These are phyloP conservation scores for Xylariaceae sp. DNA, from an alignment of 2,329 filamentous ascomycete genomes.

Conservation along the genomic window DNA sequence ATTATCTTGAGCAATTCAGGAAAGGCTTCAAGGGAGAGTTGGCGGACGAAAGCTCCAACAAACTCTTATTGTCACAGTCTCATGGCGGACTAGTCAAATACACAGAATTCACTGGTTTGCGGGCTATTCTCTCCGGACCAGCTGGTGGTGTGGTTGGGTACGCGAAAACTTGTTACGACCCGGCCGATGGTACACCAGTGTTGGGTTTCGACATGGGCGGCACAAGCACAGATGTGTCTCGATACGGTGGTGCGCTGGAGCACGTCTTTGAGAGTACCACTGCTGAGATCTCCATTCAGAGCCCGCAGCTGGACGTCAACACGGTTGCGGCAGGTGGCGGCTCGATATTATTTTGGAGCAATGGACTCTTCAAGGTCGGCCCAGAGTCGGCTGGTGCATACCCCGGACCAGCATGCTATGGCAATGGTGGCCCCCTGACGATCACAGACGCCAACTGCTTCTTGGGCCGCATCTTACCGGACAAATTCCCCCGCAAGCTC, in stretches of 20 bases:
- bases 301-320: slow-evolving; percentile 72
- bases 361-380: slow-evolving; percentile 68
- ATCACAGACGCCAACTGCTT: slow-evolving; percentile 70
- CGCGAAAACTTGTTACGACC: slow-evolving; percentile 68
- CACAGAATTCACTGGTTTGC: slow-evolving; percentile 64
- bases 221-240: slow-evolving; percentile 69
- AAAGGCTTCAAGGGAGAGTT: slow-evolving; percentile 27
- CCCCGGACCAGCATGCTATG: slow-evolving; percentile 69
- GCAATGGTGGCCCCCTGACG: slow-evolving; percentile 67
- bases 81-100: slow-evolving; percentile 52
- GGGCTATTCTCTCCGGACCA: slow-evolving; percentile 63
- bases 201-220: slow-evolving; percentile 75
- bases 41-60: slow-evolving; percentile 50
- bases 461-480: slow-evolving; percentile 54
- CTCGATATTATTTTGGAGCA: slow-evolving; percentile 65
- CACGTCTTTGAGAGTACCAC: slow-evolving; percentile 69
- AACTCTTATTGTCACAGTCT: slow-evolving; percentile 60
- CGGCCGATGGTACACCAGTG: slow-evolving; percentile 62
- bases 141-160: slow-evolving; percentile 74
- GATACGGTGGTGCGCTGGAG: slow-evolving; percentile 49
- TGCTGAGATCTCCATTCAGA: slow-evolving; percentile 74
- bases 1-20: slow-evolving; percentile 51
- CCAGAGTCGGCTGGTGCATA: slow-evolving; percentile 69
- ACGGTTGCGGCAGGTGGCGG: slow-evolving; percentile 74
- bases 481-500: slow-evolving; percentile 66